A percentile compares a stretch with the other conserved stretches of the same genome.
phyloP scores from a whole-genome alignment of 257 asterid genomes.

The Forsythia viridissima region DNA sequence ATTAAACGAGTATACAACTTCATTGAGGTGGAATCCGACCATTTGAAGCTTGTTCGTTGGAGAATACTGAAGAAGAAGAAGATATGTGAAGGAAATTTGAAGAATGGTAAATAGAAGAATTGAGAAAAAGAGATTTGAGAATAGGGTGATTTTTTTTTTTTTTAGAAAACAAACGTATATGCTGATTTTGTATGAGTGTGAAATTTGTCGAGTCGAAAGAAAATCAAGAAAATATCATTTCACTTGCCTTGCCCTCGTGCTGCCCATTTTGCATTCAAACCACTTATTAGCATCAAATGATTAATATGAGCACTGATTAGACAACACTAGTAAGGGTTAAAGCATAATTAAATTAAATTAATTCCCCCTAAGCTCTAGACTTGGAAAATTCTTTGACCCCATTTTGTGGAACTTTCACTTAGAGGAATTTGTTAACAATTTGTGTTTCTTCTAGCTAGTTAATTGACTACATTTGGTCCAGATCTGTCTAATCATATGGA shows the following conservation, averaged over 20 bases:
- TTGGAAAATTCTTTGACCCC: not conserved
- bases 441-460: not conserved
- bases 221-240: not conserved
- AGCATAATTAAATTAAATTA: not conserved
- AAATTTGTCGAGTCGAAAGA: not conserved
- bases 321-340: not conserved
- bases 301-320: not conserved
- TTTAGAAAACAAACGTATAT: no score
- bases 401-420: not conserved
- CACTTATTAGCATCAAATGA: not conserved
- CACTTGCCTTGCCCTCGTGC: not conserved
- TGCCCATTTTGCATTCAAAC: not conserved
- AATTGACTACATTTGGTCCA: not conserved
- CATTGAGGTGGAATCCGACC: no score
- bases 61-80: no score
- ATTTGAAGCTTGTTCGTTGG: no score
- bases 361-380: not conserved
- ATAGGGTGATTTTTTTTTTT: no score
- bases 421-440: not conserved
- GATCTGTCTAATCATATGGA: constrained; percentile 34
- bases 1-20: no score
- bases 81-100: no score
- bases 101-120: no score
- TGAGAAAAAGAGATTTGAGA: no score
- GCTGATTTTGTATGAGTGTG: no score